phyloP scores from a whole-genome alignment of 2,329 filamentous ascomycete species.

The Epichloe gansuensis region DNA sequence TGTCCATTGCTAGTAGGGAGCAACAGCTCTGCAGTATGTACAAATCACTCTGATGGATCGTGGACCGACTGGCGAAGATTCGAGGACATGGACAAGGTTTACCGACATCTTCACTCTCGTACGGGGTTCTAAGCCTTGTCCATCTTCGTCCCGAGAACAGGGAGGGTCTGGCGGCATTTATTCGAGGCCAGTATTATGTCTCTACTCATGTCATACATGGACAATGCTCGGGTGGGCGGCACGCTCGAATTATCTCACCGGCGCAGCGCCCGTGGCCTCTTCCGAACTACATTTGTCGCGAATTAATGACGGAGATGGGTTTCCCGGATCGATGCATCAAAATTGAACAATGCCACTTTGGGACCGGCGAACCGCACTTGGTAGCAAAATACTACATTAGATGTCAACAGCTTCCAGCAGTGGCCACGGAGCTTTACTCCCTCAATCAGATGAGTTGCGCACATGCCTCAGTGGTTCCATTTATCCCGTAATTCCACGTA shows the following conservation, averaged over 20 bases:
- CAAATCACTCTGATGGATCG: constrained; percentile 38
- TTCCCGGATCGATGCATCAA: too few relatives aligned
- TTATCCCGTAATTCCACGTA: too few relatives aligned
- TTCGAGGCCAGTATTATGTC: constrained; percentile 66
- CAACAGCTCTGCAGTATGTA: constrained; percentile 39
- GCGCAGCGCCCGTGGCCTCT: constrained; percentile 18
- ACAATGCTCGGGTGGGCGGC: too few relatives aligned
- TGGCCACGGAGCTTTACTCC: too few relatives aligned
- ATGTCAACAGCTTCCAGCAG: too few relatives aligned
- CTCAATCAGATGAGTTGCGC: too few relatives aligned
- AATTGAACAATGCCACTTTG: too few relatives aligned
- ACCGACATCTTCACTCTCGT: constrained; percentile 53
- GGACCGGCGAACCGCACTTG: too few relatives aligned
- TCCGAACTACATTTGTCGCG: too few relatives aligned
- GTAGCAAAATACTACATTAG: too few relatives aligned
- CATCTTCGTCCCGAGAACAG: constrained; percentile 53
- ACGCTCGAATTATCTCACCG: constrained; percentile 6
- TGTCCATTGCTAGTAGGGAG: constrained; percentile 58
- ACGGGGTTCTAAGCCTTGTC: not conserved
- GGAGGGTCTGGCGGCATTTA: constrained; percentile 47
- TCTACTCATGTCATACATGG: constrained; percentile 34
- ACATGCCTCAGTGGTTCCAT: too few relatives aligned
- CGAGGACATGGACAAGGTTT: constrained; percentile 49
- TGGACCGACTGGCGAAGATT: constrained; percentile 61
- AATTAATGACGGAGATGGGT: too few relatives aligned